These are phyloP conservation scores for Daphne laureola DNA, from an alignment of 441 rosid genomes.

Conservation along the genomic window DNA sequence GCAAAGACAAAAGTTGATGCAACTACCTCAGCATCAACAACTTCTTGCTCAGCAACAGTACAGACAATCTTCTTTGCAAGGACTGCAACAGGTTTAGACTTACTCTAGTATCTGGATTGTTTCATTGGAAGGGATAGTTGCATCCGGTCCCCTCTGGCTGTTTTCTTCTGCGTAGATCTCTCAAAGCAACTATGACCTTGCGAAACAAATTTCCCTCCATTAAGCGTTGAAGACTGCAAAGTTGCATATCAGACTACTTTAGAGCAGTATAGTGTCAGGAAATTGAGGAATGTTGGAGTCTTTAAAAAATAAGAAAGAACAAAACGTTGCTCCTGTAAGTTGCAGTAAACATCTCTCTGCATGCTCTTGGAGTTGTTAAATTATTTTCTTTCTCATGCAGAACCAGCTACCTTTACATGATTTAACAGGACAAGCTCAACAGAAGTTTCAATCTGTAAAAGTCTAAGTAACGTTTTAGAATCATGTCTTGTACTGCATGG, in stretches of 20 bases:
- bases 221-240: too few relatives aligned
- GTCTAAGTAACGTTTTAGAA: slow-evolving; percentile 2
- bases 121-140: slow-evolving; percentile 2
- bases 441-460: slow-evolving; percentile 68
- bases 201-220: not conserved
- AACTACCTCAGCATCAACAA: slow-evolving; percentile 76
- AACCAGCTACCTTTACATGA: slow-evolving; percentile 62
- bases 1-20: slow-evolving; percentile 75
- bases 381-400: slow-evolving; percentile 24
- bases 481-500: too few relatives aligned
- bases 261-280: too few relatives aligned
- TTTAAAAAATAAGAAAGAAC: too few relatives aligned
- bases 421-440: slow-evolving; percentile 66
- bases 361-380: slow-evolving; percentile 4
- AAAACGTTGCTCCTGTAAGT: too few relatives aligned
- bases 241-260: too few relatives aligned
- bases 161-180: not conserved
- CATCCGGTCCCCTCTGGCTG: not conserved
- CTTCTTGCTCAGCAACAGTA: slow-evolving; percentile 74
- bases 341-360: too few relatives aligned
- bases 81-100: slow-evolving; percentile 63
- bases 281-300: too few relatives aligned
- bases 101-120: not conserved
- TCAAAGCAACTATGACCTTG: not conserved
- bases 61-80: slow-evolving; percentile 77